Evolutionary conservation across 2,329 filamentous ascomycete genomes (phyloP), one percentile per base, ranked within the genome.

Genomic region (Mycocentrospora acerina): DNA sequence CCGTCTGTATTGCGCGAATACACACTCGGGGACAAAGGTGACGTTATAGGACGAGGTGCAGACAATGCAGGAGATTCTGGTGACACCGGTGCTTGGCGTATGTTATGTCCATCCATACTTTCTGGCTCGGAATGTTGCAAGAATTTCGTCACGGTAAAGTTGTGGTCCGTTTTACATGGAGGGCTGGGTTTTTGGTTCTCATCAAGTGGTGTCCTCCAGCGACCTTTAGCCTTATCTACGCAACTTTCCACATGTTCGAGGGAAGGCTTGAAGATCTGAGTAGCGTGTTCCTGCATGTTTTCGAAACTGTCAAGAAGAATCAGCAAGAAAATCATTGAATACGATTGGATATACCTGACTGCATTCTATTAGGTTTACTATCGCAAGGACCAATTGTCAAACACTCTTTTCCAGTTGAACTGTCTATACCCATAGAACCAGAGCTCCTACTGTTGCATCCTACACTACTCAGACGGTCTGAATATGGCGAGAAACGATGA

Each of bases 1-100:
- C 66, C 68, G 40, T 72, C 66, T 0, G 68, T 71, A 9, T 67
- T 64, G 1, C 67, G 59, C 4, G 72, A 75, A 42, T 76, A 76
- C 9, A 76, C 47, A 37, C 73, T 76, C 1, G 73, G 73, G 1
- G 73, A 75, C 32, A 72, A 44, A 11, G 62, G 63, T 1, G 58
- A 60, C 26, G 55, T 47, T 2, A 57, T 4, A 2, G 37, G 15
- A 6, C 39, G 46, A 19, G 40, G 29, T 12, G 15, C 14, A 9
- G 46, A 48, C 10, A 53, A 55, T 8, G 29, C 27, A 4, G 53
- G 34, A 3, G 35, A 24, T n/a, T 19, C 34, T 3, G 38, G 33
- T 4, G 34, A 32, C 17, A 12, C 30, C 9, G 38, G 38, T 14
- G 25, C 24, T 34, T 12, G 16, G 12, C 4, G 7, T 24, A 24